Evolutionary conservation across 192 early-diverging fungal species (phyloP).

Genomic region (Rhizoclosmatium sp.): DNA sequence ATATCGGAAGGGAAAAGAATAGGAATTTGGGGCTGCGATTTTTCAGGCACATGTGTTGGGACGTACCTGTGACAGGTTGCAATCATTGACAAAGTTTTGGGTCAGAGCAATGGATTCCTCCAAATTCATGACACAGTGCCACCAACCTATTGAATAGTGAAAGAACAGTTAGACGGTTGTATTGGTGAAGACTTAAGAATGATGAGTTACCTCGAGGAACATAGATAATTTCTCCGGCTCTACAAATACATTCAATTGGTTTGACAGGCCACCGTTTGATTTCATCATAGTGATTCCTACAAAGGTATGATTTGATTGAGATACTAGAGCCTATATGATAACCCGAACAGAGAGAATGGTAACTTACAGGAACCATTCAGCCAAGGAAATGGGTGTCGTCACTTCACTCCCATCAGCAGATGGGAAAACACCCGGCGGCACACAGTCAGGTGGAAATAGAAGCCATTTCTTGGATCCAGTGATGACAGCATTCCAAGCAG

Average conservation of each 20-base stretch:
- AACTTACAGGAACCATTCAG: slow-evolving; percentile 67
- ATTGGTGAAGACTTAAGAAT: background rate
- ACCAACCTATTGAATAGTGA: slow-evolving; percentile 57
- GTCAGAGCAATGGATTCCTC: slow-evolving; percentile 74
- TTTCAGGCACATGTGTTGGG: background rate
- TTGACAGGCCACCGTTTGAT: slow-evolving; percentile 46
- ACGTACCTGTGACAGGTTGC: slow-evolving; percentile 58
- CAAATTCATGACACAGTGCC: slow-evolving; percentile 78
- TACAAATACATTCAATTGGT: slow-evolving; percentile 69
- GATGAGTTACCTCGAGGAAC: slow-evolving; percentile 63
- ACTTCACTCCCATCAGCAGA: slow-evolving; percentile 72
- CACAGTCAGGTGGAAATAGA: slow-evolving; percentile 69
- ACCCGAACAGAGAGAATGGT: too few species aligned
- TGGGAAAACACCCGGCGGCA: slow-evolving; percentile 76
- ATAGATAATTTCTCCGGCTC: slow-evolving; percentile 73
- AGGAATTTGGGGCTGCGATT: background rate
- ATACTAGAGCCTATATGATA: too few species aligned
- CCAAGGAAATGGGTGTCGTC: slow-evolving; percentile 71
- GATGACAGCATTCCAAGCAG: slow-evolving; percentile 78
- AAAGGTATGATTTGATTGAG: too few species aligned
- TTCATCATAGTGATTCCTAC: slow-evolving; percentile 60
- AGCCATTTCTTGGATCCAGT: slow-evolving; percentile 77
- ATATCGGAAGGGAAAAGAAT: background rate
- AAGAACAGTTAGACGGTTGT: background rate
- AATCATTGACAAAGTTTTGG: slow-evolving; percentile 73